Percentiles rank a stretch among this genome's conserved stretches.
phyloP scores from a whole-genome alignment of 306 rosid genomes.

The Castanea sativa region DNA sequence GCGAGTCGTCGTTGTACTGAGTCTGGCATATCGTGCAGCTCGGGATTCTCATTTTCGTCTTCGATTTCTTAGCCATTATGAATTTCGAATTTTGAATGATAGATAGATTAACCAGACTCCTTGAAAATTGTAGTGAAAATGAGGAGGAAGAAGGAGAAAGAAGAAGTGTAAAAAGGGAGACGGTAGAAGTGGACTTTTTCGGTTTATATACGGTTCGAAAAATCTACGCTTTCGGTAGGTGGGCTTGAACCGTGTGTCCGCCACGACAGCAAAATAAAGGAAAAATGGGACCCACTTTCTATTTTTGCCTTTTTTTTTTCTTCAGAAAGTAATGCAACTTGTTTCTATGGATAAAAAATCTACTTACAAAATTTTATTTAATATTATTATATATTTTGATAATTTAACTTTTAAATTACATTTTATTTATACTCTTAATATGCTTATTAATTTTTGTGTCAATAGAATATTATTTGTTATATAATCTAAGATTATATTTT shows the following conservation, averaged over 20 bases:
- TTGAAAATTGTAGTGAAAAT: not conserved
- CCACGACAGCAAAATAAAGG: not conserved
- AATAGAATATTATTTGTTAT: too few relatives aligned
- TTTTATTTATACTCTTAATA: too few relatives aligned
- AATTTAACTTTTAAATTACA: rapidly evolving
- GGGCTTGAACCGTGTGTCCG: not conserved
- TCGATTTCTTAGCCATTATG: not conserved
- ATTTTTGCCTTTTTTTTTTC: too few relatives aligned
- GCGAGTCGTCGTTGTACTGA: slow-evolving; percentile 88
- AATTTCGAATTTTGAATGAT: too few relatives aligned
- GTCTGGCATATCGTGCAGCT: slow-evolving; percentile 91
- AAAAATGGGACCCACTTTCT: not conserved
- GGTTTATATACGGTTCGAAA: not conserved
- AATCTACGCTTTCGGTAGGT: slow-evolving; percentile 5
- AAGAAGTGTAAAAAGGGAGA: not conserved
- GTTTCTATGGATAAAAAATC: too few relatives aligned
- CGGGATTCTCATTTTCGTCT: slow-evolving; percentile 63
- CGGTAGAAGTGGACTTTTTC: not conserved
- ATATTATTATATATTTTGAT: too few relatives aligned
- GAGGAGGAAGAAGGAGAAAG: not conserved
- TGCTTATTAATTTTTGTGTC: rapidly evolving
- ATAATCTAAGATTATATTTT: too few relatives aligned
- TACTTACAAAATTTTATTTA: too few relatives aligned
- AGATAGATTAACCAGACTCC: too few relatives aligned
- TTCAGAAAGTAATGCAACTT: too few relatives aligned